Evolutionary conservation across 2,329 filamentous ascomycete genomes (phyloP).

Genomic region (Davidsoniella australis): DNA sequence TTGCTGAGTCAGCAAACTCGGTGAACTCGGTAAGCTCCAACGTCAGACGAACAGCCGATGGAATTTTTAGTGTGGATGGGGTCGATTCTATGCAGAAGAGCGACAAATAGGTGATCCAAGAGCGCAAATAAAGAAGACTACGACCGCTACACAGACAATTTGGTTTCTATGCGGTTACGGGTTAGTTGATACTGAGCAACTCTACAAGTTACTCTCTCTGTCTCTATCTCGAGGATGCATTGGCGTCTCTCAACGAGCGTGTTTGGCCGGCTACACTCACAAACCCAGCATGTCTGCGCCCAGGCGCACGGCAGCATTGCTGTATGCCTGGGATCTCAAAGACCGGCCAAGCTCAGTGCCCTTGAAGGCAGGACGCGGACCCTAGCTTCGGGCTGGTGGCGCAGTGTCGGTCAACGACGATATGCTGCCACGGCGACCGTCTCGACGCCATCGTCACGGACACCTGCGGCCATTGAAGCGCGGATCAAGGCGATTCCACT

Average conservation of each 20-base stretch:
- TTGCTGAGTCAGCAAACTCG: not conserved
- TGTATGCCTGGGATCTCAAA: no score
- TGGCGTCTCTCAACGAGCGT: slow-evolving; percentile 11
- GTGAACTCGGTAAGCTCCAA: slow-evolving; percentile 3
- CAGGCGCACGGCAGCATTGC: not conserved
- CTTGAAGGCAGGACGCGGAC: not conserved
- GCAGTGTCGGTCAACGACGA: not conserved
- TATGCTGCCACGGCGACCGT: slow-evolving; percentile 10
- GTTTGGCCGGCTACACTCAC: slow-evolving; percentile 8
- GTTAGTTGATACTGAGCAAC: slow-evolving; percentile 1
- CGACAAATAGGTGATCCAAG: no score
- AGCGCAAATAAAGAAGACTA: no score
- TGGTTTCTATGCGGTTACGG: not conserved
- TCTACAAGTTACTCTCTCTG: not conserved
- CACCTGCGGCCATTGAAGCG: slow-evolving; percentile 24
- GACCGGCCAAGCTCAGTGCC: not conserved
- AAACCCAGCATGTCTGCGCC: not conserved
- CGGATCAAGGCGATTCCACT: slow-evolving; percentile 62
- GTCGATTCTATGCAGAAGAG: no score
- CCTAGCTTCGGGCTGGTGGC: slow-evolving; percentile 3
- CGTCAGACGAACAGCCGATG: slow-evolving; percentile 1
- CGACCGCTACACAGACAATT: no score
- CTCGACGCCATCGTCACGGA: slow-evolving; percentile 9
- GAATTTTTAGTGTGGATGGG: no score
- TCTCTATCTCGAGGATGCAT: slow-evolving; percentile 3